Conservation (phyloP, 257 asterid species). For the Nicotiana obtusifolia region DNA sequence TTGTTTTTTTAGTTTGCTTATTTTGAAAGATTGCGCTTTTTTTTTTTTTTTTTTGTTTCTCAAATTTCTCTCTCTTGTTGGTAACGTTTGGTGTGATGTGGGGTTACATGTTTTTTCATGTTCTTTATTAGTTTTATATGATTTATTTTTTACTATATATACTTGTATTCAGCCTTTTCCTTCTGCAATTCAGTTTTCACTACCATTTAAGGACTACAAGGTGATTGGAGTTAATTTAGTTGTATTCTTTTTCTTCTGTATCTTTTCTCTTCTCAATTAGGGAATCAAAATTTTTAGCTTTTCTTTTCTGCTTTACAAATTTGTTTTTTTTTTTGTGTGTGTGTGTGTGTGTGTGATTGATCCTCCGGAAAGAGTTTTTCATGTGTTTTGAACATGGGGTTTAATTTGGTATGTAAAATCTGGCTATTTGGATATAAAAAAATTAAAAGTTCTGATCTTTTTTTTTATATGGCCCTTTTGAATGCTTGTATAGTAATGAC, state of each 20-base stretch:
- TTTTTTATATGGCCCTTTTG: neutral
- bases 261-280: neutral
- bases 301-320: neutral
- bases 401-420: neutral
- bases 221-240: neutral
- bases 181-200: neutral
- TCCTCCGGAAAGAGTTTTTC: neutral
- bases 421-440: neutral
- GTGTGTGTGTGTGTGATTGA: too few relatives aligned
- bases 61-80: neutral
- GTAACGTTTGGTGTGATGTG: constrained; percentile 18
- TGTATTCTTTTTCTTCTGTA: neutral
- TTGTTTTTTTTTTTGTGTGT: neutral
- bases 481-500: neutral
- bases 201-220: neutral
- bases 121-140: neutral
- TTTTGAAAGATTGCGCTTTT: constrained; percentile 5
- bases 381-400: neutral
- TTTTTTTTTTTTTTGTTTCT: neutral
- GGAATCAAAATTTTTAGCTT: neutral
- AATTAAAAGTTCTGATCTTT: neutral
- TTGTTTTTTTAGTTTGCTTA: neutral
- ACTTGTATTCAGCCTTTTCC: constrained; percentile 1
- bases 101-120: neutral
- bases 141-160: neutral